Conservation (phyloP, 306 rosid genomes). For the Acacia crassicarpa region DNA sequence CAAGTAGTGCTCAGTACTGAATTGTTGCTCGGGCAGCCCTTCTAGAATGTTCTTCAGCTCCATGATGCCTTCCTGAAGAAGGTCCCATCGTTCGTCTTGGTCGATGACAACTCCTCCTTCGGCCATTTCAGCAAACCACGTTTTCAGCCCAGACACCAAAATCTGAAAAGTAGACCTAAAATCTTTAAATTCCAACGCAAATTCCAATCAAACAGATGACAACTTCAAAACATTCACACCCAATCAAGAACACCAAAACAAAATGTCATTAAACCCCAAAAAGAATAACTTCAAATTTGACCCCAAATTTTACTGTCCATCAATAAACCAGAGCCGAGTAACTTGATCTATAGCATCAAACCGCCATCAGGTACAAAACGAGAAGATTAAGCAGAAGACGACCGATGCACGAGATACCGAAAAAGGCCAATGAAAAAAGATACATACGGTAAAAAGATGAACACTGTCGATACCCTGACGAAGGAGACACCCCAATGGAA, state of each 20-base stretch:
- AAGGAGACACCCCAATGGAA: neutral
- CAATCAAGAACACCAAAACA: neutral
- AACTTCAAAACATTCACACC: neutral
- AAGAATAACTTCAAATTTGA: neutral
- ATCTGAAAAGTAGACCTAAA: neutral
- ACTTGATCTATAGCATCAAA: neutral
- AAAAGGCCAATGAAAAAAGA: neutral
- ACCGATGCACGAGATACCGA: neutral
- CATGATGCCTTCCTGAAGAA: slow-evolving; percentile 34
- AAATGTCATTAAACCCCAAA: neutral
- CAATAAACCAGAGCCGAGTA: neutral
- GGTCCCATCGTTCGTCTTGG: slow-evolving; percentile 39
- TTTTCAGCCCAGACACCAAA: neutral
- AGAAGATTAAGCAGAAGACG: neutral
- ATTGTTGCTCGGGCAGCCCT: slow-evolving; percentile 34
- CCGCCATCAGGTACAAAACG: neutral
- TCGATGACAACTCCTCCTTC: neutral
- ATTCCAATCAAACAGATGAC: neutral
- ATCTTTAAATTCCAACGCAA: neutral
- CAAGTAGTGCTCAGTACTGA: slow-evolving; percentile 26
- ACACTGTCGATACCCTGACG: neutral
- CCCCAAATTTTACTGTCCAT: neutral
- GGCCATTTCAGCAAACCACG: neutral
- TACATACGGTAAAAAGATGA: neutral
- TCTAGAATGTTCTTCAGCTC: slow-evolving; percentile 41